These are phyloP conservation scores for Afroboletus lepidellus DNA, from an alignment of 1,284 basidiomycete species.

Conservation along the genomic window DNA sequence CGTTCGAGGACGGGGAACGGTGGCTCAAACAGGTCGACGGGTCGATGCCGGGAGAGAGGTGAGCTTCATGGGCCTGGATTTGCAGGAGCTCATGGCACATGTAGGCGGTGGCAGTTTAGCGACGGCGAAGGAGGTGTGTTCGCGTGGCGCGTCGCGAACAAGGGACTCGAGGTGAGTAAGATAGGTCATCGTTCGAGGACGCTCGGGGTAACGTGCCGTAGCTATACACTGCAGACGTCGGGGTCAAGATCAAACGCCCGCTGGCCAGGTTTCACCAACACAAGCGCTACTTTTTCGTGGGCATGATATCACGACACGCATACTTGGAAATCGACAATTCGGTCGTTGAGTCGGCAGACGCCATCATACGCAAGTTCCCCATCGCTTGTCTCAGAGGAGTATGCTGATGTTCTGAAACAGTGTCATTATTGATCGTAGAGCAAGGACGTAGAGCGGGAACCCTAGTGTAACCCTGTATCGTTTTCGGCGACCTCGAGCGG, in stretches of 20 bases:
- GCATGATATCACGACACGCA: constrained; percentile 38
- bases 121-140: constrained; percentile 25
- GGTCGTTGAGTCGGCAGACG: constrained; percentile 37
- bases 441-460: constrained; percentile 14
- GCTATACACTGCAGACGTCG: constrained; percentile 16
- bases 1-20: constrained; percentile 8
- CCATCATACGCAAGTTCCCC: constrained; percentile 35
- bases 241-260: constrained; percentile 11
- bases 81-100: no score
- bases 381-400: neutral
- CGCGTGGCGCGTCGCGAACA: constrained; percentile 16
- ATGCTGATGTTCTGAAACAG: constrained; percentile 13
- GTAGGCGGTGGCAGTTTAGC: constrained; percentile 28
- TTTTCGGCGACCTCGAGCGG: neutral
- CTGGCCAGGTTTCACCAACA: constrained; percentile 39
- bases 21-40: constrained; percentile 23
- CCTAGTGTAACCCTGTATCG: constrained; percentile 5
- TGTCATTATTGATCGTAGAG: constrained; percentile 25
- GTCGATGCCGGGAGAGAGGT: constrained; percentile 19
- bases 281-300: constrained; percentile 37
- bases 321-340: constrained; percentile 39
- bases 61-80: no score
- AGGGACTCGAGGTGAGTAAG: constrained; percentile 14
- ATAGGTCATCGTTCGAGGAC: neutral
- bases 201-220: constrained; percentile 2